Evolutionary conservation across 2,329 filamentous ascomycete species (phyloP).

Genomic region (Kalaharituber pfeilii): DNA sequence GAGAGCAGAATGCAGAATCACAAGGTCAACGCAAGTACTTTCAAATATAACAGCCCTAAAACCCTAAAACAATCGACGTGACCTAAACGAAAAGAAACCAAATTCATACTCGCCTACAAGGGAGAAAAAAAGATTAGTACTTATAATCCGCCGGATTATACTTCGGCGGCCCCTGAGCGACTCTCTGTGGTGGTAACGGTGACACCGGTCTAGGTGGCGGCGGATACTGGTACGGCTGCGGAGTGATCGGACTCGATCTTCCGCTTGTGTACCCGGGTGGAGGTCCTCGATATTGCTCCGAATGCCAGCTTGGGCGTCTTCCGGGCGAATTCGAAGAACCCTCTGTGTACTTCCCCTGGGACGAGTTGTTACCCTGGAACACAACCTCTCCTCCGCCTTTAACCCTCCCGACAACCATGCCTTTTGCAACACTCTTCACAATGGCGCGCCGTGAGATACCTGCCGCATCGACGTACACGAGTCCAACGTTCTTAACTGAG

Average conservation of each 20-base stretch:
- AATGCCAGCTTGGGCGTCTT: neutral
- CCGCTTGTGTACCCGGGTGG: neutral
- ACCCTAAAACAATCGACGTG: too few species aligned
- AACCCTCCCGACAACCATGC: conserved; percentile 78
- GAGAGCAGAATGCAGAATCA: too few species aligned
- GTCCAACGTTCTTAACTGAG: conserved; percentile 85
- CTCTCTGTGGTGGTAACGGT: neutral
- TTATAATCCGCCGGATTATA: neutral
- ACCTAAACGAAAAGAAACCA: neutral
- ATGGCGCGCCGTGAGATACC: conserved; percentile 80
- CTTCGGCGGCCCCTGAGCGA: neutral
- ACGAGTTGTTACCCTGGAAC: conserved; percentile 5
- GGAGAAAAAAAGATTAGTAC: neutral
- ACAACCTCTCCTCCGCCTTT: conserved; percentile 50
- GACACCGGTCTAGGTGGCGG: neutral
- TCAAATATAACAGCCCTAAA: too few species aligned
- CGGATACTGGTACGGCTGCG: neutral
- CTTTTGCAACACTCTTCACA: conserved; percentile 87
- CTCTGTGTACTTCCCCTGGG: neutral
- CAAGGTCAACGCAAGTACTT: too few species aligned
- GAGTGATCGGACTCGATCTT: neutral
- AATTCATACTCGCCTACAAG: too few species aligned
- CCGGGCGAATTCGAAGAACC: neutral
- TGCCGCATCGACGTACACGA: conserved; percentile 93
- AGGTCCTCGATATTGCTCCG: neutral